Base-by-base conservation (phyloP, 441 rosid genomes). In the Lagerstroemia fauriei region DNA sequence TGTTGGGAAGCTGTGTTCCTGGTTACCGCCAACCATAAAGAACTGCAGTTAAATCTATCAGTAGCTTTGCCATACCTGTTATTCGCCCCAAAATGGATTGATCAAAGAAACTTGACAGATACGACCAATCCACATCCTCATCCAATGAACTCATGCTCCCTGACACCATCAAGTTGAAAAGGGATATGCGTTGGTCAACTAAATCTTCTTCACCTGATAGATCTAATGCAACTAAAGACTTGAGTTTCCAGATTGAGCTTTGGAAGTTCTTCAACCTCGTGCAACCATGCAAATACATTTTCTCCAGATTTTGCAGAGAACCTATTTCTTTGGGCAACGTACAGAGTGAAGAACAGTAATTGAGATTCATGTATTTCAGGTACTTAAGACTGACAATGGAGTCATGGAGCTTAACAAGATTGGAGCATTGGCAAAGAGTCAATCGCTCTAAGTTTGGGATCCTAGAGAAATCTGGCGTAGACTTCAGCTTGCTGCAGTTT, bases 401-500 rank as follows among this genome's bases (percentile, higher is more conserved):
- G 29, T 17, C 34, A 47, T 74, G 77, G 7, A 74, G 29, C 50
- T 74, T 20, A n/a, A 14, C 34, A 14, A 74, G 31, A 24, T 74
- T 29, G 57, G 51, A 10, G 59, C 59, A 74, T 25, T 22, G 32
- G 24, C 29, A 10, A 9, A 74, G 57, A 24, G 50, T 47, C 50
- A 74, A n/a, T 47, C 77, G 41, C 59, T 74, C 77, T 20, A 74
- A 74, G 34, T 51, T n/a, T 14, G 32, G 31, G 22, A 31, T 74
- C 32, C 11, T 25, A 11, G 77, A 74, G 77, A 74, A 74, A 25
- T 74, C 59, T 0, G 77, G 77, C 1, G 77, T 74, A n/a, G 59
- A 24, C 9, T 14, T 74, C 57, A 74, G 20, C 32, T 74, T 74
- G 20, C 10, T 12, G 57, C 77, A 74, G 32, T 48, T 46, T 18